Conservation (phyloP, 2,329 filamentous ascomycete species). For the Blastomyces gilchristii region DNA sequence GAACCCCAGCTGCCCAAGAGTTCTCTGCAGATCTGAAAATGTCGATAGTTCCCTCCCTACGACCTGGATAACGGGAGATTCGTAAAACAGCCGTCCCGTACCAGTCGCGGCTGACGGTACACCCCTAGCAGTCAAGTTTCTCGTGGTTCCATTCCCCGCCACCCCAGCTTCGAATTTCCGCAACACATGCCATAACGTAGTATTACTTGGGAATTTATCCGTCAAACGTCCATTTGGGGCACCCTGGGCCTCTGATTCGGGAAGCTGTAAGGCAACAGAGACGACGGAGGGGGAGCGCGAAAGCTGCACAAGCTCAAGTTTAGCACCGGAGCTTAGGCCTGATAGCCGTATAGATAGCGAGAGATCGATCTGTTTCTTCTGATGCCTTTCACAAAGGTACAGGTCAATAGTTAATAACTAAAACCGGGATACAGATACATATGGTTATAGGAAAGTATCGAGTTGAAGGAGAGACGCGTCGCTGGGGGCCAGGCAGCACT, state of each 20-base stretch:
- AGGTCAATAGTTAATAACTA: not conserved
- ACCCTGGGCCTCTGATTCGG: slow-evolving; percentile 55
- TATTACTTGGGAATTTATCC: slow-evolving; percentile 80
- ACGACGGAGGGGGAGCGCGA: slow-evolving; percentile 79
- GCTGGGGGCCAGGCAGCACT: slow-evolving; percentile 17
- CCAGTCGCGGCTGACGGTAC: slow-evolving; percentile 50
- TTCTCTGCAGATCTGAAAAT: slow-evolving; percentile 79
- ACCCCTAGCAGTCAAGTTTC: slow-evolving; percentile 78
- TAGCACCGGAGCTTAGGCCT: slow-evolving; percentile 73
- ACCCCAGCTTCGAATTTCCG: slow-evolving; percentile 78
- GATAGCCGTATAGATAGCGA: slow-evolving; percentile 75
- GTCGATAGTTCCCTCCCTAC: slow-evolving; percentile 69
- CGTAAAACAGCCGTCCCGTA: slow-evolving; percentile 72
- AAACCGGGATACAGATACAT: not conserved
- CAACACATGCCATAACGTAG: slow-evolving; percentile 78
- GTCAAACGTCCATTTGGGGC: slow-evolving; percentile 58
- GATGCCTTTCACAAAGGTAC: slow-evolving; percentile 46
- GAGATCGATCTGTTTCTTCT: slow-evolving; percentile 76
- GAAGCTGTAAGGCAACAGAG: slow-evolving; percentile 78
- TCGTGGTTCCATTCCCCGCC: slow-evolving; percentile 48
- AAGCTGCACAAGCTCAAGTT: slow-evolving; percentile 79
- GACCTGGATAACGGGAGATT: slow-evolving; percentile 73
- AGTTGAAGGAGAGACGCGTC: not conserved
- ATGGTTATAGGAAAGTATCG: not conserved
- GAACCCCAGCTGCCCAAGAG: slow-evolving; percentile 73